Evolutionary conservation across 495 filamentous ascomycete species (phyloP).

Genomic region (Penicillium daleae): DNA sequence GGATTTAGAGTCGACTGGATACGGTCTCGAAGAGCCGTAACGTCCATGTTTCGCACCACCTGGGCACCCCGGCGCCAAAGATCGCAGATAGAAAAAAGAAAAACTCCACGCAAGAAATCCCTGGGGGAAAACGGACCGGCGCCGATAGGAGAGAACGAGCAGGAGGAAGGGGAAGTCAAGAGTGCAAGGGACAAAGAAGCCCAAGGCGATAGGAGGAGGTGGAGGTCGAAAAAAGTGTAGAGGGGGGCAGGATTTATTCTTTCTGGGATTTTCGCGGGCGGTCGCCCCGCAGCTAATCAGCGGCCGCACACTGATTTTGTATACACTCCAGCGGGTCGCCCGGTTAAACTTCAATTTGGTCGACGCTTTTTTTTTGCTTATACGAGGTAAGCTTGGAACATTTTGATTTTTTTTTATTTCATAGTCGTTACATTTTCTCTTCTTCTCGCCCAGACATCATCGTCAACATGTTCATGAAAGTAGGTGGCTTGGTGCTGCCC

Average conservation of each 20-base stretch:
- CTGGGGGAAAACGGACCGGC: constrained; percentile 22
- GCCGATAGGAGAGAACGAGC: constrained; percentile 13
- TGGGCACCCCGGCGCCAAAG: constrained; percentile 42
- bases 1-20: constrained; percentile 85
- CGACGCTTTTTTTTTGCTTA: background rate
- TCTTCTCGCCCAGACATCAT: background rate
- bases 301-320: constrained; percentile 38
- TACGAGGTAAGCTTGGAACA: background rate
- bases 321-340: constrained; percentile 11
- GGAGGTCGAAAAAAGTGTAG: constrained; percentile 27
- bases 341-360: background rate
- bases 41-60: constrained; percentile 73
- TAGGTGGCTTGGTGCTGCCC: constrained; percentile 1
- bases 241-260: constrained; percentile 24
- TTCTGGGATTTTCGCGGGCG: constrained; percentile 51
- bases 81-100: constrained; percentile 30
- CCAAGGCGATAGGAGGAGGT: constrained; percentile 24
- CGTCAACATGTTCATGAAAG: background rate
- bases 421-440: background rate
- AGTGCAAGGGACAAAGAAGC: constrained; percentile 26
- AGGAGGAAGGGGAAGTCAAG: constrained; percentile 4
- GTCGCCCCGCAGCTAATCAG: constrained; percentile 51
- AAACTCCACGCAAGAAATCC: constrained; percentile 22
- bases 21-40: constrained; percentile 79
- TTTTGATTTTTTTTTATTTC: background rate